Evolutionary conservation across 2,329 filamentous ascomycete genomes (phyloP).

Genomic region (Xylariales sp.): DNA sequence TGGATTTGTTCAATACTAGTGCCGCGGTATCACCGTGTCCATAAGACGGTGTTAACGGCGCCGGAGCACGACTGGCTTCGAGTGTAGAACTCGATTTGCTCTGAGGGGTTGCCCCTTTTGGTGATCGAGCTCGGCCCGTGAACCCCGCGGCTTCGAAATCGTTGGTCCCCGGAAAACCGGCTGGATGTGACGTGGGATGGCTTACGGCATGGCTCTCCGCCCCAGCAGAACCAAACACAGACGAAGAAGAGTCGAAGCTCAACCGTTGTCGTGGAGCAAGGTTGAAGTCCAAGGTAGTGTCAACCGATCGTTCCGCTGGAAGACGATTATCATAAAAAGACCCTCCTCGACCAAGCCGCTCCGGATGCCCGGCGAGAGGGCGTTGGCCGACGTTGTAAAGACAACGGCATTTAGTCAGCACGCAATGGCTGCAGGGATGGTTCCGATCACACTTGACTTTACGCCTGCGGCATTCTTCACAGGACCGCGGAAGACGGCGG

Average conservation of each 20-base stretch:
- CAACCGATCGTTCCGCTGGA: not conserved
- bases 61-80: not conserved
- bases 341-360: not conserved
- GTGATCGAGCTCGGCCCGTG: not conserved
- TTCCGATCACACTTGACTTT: conserved; percentile 24
- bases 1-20: too few species aligned
- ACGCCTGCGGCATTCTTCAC: conserved; percentile 13
- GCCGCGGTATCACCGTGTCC: too few species aligned
- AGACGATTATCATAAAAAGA: not conserved
- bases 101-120: not conserved
- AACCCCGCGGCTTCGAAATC: too few species aligned
- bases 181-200: not conserved
- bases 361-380: not conserved
- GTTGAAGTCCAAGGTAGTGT: not conserved
- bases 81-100: not conserved
- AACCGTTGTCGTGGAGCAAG: not conserved
- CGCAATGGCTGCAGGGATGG: conserved; percentile 29
- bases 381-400: conserved; percentile 8
- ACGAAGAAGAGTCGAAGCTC: not conserved
- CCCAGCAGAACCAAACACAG: not conserved
- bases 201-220: not conserved
- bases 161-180: not conserved
- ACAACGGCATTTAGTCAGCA: conserved; percentile 23
- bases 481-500: conserved; percentile 28
- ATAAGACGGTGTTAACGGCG: too few species aligned